Conservation (phyloP, 306 rosid species). For the Macrotyloma uniflorum region DNA sequence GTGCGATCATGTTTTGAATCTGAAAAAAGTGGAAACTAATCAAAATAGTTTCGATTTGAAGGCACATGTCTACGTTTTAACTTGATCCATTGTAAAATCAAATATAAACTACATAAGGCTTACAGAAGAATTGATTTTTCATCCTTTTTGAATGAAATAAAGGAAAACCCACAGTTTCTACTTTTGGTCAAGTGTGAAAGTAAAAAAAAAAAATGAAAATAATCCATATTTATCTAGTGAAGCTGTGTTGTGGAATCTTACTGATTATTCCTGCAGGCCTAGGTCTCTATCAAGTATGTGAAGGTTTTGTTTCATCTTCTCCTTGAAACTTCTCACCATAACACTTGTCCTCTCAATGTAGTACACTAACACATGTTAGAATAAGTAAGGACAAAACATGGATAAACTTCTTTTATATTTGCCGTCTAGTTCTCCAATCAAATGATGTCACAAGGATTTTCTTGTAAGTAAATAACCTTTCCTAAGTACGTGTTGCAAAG, state of each 20-base stretch:
- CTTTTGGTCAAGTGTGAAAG: background rate
- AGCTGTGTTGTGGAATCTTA: too few species aligned
- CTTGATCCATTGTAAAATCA: too few species aligned
- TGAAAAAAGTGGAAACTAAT: too few species aligned
- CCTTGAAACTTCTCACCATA: conserved; percentile 24
- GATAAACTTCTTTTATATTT: background rate
- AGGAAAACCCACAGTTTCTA: background rate
- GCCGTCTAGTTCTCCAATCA: background rate
- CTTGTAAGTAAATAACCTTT: background rate
- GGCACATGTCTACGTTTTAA: too few species aligned
- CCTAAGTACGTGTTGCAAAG: too few species aligned
- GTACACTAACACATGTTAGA: background rate
- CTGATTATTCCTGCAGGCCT: background rate
- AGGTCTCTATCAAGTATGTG: conserved; percentile 33
- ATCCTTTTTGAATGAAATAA: too few species aligned
- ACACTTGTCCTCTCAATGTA: background rate
- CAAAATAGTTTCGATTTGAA: too few species aligned
- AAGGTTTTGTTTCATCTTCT: conserved; percentile 44
- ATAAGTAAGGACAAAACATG: background rate
- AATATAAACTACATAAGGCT: too few species aligned
- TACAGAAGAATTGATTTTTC: too few species aligned
- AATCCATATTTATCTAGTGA: too few species aligned
- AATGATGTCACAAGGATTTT: background rate
- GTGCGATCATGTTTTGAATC: too few species aligned
- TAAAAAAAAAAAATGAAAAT: background rate